phyloP scores from a whole-genome alignment of 345 rosid genomes.

The Arabidopsis suecica region DNA sequence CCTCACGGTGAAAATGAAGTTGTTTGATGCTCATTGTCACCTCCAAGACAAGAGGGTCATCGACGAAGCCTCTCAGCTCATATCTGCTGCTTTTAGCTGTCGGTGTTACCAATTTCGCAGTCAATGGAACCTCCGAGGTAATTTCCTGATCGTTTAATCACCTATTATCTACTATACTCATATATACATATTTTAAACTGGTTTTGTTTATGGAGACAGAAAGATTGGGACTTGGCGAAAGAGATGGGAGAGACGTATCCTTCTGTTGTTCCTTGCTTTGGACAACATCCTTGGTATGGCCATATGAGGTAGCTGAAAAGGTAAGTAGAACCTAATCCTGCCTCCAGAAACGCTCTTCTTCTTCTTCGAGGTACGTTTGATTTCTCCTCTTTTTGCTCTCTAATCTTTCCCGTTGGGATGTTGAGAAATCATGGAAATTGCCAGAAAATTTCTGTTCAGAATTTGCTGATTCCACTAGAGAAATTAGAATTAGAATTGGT shows the following conservation, averaged over 20 bases:
- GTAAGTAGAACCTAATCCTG: no score
- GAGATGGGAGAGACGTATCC: conserved; percentile 71
- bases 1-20: conserved; percentile 46
- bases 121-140: conserved; percentile 83
- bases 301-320: no score
- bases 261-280: conserved; percentile 81
- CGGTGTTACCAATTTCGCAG: conserved; percentile 74
- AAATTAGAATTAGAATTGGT: no score
- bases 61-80: conserved; percentile 58
- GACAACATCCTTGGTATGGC: conserved; percentile 82
- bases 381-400: no score
- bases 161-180: background rate
- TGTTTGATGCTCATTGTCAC: conserved; percentile 95
- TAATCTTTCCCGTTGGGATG: no score
- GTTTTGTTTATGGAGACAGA: conserved; percentile 44
- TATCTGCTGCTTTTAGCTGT: conserved; percentile 58
- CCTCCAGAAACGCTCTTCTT: no score
- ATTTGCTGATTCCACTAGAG: no score
- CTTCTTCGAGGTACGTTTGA: no score
- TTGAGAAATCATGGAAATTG: no score
- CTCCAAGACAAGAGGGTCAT: conserved; percentile 85
- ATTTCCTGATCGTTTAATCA: background rate
- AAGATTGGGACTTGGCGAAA: conserved; percentile 85
- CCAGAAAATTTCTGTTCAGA: no score
- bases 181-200: background rate